phyloP scores from a whole-genome alignment of 768 basidiomycete genomes.

The Lactarius hengduanensis region DNA sequence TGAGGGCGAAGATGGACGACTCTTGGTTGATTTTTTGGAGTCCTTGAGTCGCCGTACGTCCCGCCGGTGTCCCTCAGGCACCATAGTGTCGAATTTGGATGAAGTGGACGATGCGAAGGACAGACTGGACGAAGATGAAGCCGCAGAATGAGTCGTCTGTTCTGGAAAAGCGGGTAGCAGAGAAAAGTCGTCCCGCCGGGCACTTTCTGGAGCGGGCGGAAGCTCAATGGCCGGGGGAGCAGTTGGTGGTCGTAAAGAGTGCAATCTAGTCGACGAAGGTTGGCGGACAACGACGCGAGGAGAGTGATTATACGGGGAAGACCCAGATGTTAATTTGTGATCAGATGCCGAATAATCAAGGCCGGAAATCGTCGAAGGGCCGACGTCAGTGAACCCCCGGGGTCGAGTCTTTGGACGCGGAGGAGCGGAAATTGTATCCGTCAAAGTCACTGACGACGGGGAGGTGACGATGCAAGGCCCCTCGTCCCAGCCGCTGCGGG shows the following conservation, averaged over 20 bases:
- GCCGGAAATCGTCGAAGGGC: slow-evolving; percentile 9
- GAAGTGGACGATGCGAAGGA: slow-evolving; percentile 29
- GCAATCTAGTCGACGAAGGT: slow-evolving; percentile 24
- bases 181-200: slow-evolving; percentile 10
- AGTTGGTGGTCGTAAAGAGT: slow-evolving; percentile 16
- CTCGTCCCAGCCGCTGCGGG: slow-evolving; percentile 6
- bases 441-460: slow-evolving; percentile 27
- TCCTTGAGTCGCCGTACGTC: slow-evolving; percentile 20
- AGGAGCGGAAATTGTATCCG: not conserved
- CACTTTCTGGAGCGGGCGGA: slow-evolving; percentile 22
- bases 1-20: slow-evolving; percentile 18
- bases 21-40: slow-evolving; percentile 16
- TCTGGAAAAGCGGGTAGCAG: slow-evolving; percentile 24
- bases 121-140: slow-evolving; percentile 25
- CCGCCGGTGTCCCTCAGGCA: slow-evolving; percentile 7
- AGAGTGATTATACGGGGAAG: slow-evolving; percentile 11
- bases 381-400: slow-evolving; percentile 23
- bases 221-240: slow-evolving; percentile 17
- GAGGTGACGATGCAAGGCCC: slow-evolving; percentile 18
- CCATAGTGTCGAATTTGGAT: slow-evolving; percentile 11
- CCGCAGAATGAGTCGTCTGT: slow-evolving; percentile 11
- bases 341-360: slow-evolving; percentile 8
- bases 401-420: slow-evolving; percentile 21
- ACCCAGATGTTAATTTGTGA: not conserved
- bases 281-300: slow-evolving; percentile 26